phyloP scores from a whole-genome alignment of 2,329 filamentous ascomycete genomes.

The Cercospora brassicicola region DNA sequence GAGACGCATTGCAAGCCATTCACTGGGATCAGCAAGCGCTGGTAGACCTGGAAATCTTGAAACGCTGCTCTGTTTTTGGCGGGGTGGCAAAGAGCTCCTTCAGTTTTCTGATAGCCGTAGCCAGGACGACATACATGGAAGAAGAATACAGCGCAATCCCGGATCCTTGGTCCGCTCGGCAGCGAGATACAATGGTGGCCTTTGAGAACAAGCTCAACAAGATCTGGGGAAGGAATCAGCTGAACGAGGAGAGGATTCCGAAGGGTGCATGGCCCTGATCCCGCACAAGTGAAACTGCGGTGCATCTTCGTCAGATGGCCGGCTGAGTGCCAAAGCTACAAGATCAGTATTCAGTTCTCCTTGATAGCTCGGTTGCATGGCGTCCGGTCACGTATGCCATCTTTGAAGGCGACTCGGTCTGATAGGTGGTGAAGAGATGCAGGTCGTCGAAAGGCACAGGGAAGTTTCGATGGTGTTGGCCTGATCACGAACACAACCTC shows the following conservation, averaged over 20 bases:
- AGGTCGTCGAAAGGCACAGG: no score
- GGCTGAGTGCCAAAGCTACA: neutral
- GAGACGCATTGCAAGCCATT: conserved; percentile 39
- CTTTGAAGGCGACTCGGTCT: no score
- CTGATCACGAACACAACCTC: no score
- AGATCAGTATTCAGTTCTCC: neutral
- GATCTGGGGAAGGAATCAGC: conserved; percentile 27
- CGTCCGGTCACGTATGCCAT: neutral
- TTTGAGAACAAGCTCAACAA: conserved; percentile 27
- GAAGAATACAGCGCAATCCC: conserved; percentile 14
- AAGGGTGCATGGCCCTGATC: conserved; percentile 11
- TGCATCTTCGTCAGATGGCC: neutral
- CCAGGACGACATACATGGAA: conserved; percentile 36
- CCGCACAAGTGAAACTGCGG: neutral
- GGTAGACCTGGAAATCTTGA: conserved; percentile 53
- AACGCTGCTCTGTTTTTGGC: conserved; percentile 46
- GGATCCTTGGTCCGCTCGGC: conserved; percentile 12
- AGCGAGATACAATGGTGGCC: conserved; percentile 13
- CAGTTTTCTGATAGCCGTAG: conserved; percentile 49
- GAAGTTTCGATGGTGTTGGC: no score
- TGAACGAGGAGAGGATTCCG: conserved; percentile 23
- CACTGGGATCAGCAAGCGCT: conserved; percentile 52
- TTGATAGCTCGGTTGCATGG: neutral
- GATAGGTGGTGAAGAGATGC: no score
- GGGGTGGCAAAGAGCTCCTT: conserved; percentile 48